A percentile compares a stretch with the other conserved stretches of the same genome.
phyloP scores from a whole-genome alignment of 148 eudicot species.

The Bassia scoparia region DNA sequence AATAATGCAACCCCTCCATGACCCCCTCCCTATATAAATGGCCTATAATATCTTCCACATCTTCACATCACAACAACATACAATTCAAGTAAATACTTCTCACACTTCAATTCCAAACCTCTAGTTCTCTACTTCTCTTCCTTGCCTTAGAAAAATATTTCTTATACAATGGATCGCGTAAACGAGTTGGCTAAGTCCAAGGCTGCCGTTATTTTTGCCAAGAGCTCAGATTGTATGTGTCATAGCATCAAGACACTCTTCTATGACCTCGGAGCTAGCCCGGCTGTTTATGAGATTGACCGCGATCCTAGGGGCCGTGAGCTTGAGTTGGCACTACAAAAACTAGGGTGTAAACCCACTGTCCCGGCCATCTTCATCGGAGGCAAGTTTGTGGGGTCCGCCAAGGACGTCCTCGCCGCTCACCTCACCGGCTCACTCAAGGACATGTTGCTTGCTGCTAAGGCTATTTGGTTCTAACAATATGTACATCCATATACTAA shows the following conservation, averaged over 20 bases:
- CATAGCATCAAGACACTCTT: constrained; percentile 35
- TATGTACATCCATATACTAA: background rate
- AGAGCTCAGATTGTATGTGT: constrained; percentile 36
- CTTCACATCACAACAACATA: background rate
- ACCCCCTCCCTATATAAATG: constrained; percentile 26
- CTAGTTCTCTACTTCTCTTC: too few species aligned
- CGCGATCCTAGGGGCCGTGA: constrained; percentile 30
- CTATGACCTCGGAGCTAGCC: constrained; percentile 35
- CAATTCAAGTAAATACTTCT: background rate
- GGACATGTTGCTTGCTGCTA: constrained; percentile 34
- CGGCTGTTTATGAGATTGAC: constrained; percentile 34
- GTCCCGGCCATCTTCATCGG: constrained; percentile 36
- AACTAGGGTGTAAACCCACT: constrained; percentile 30
- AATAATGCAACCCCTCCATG: constrained; percentile 4
- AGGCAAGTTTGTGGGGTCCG: constrained; percentile 27
- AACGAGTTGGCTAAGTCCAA: constrained; percentile 36
- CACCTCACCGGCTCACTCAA: constrained; percentile 36
- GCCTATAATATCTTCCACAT: background rate
- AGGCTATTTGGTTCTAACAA: constrained; percentile 36
- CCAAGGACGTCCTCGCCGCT: constrained; percentile 31
- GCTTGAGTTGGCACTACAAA: constrained; percentile 30
- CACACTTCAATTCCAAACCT: background rate
- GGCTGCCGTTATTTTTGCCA: constrained; percentile 34
- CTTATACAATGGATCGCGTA: constrained; percentile 28
- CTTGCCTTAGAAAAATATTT: background rate